Conservation (phyloP, 768 basidiomycete species). For the Suillus bovinus region DNA sequence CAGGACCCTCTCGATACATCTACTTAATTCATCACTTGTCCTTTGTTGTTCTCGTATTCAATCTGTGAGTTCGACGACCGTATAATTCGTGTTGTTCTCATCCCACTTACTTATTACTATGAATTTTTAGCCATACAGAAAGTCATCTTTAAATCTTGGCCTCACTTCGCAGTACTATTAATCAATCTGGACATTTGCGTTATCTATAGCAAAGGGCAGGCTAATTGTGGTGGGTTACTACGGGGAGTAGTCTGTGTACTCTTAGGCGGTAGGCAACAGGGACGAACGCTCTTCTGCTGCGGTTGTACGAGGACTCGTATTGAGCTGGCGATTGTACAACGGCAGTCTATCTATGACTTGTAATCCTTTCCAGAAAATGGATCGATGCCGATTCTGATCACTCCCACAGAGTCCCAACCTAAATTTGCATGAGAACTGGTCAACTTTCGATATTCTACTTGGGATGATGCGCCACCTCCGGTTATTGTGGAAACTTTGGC, state of each 20-base stretch:
- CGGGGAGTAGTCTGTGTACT: conserved; percentile 2
- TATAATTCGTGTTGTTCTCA: too few species aligned
- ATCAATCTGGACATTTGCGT: background rate
- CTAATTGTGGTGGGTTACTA: background rate
- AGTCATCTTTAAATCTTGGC: background rate
- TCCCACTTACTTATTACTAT: background rate
- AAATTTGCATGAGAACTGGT: background rate
- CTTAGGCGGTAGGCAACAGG: background rate
- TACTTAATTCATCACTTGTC: background rate
- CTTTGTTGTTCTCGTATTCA: background rate
- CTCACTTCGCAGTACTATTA: background rate
- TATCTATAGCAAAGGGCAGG: background rate
- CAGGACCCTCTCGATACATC: background rate
- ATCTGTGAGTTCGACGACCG: background rate
- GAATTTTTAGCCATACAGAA: background rate
- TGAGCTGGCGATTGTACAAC: background rate
- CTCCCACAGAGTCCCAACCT: background rate
- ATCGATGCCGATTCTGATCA: background rate
- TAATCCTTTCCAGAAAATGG: background rate
- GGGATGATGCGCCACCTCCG: background rate
- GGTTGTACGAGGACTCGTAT: background rate
- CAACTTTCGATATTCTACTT: background rate
- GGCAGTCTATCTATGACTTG: background rate
- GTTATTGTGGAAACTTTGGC: background rate
- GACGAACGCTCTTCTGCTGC: background rate